Conservation (phyloP, 2,329 filamentous ascomycete species). For the Aspergillus viridinutans region DNA sequence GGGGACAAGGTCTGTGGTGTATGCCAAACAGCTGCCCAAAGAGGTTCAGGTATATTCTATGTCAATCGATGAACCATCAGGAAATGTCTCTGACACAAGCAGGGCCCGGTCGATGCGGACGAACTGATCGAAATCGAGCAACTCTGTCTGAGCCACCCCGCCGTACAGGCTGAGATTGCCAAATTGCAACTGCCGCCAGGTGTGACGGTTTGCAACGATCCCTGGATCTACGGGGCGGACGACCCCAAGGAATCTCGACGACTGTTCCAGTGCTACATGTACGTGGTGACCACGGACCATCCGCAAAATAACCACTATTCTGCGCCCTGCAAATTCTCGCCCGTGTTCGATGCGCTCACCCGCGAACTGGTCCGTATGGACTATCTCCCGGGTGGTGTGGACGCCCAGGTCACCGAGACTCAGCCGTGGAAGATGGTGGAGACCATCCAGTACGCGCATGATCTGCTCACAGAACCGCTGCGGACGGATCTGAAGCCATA, state of each 20-base stretch:
- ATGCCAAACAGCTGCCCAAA: constrained; percentile 44
- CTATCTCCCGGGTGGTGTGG: constrained; percentile 61
- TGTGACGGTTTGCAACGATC: constrained; percentile 54
- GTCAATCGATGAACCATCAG: neutral
- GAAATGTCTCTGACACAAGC: constrained; percentile 27
- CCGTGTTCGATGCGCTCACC: constrained; percentile 54
- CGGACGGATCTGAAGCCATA: constrained; percentile 63
- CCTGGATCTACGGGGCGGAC: constrained; percentile 65
- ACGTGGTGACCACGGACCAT: constrained; percentile 32
- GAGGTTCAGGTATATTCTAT: constrained; percentile 39
- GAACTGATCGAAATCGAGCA: constrained; percentile 58
- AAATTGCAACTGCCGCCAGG: constrained; percentile 57
- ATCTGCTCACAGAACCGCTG: constrained; percentile 61
- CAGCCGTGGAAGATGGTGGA: constrained; percentile 55
- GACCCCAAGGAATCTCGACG: constrained; percentile 36
- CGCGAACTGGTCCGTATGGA: constrained; percentile 67
- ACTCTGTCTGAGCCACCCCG: constrained; percentile 51
- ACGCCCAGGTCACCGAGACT: constrained; percentile 54
- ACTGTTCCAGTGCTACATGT: constrained; percentile 41
- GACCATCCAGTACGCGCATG: constrained; percentile 54
- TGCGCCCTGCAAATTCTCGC: constrained; percentile 34
- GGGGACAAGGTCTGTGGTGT: constrained; percentile 33
- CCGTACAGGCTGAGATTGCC: constrained; percentile 55
- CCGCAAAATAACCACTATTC: constrained; percentile 37
- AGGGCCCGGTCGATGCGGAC: constrained; percentile 56